These are phyloP conservation scores for Anthracocystis setariae DNA, from an alignment of 1,284 basidiomycete genomes.

Conservation along the genomic window DNA sequence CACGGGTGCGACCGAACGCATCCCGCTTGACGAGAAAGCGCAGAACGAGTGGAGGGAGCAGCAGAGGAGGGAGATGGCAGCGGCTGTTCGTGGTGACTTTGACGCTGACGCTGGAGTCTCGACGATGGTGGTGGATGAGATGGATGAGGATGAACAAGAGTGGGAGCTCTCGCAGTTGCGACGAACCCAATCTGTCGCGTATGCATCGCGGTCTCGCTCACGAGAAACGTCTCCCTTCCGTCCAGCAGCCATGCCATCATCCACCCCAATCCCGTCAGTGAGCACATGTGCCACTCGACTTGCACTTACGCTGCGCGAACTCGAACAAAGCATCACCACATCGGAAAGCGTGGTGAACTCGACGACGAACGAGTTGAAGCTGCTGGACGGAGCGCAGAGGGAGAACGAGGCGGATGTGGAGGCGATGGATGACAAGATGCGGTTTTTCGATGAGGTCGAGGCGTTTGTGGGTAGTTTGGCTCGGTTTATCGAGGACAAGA, in stretches of 20 bases:
- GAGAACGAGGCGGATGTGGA: conserved; percentile 51
- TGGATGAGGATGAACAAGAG: conserved; percentile 77
- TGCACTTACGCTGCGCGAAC: conserved; percentile 17
- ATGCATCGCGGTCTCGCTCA: conserved; percentile 5
- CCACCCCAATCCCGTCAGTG: conserved; percentile 51
- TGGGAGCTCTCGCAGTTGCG: conserved; percentile 60
- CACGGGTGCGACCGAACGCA: conserved; percentile 60
- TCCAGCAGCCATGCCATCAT: conserved; percentile 48
- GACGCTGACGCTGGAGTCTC: conserved; percentile 71
- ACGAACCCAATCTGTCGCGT: conserved; percentile 28
- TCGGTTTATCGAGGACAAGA: conserved; percentile 58
- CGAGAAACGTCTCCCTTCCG: conserved; percentile 49
- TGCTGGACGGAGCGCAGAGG: conserved; percentile 44
- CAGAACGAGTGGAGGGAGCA: conserved; percentile 33
- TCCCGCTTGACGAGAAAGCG: conserved; percentile 53
- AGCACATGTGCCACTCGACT: conserved; percentile 52
- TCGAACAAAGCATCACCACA: conserved; percentile 39
- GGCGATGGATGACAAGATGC: conserved; percentile 48
- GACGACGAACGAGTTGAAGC: conserved; percentile 26
- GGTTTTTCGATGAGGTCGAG: conserved; percentile 62
- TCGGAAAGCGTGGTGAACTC: conserved; percentile 31
- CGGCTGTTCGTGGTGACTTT: conserved; percentile 34
- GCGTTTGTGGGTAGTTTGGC: conserved; percentile 55
- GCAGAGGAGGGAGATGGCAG: conserved; percentile 46
- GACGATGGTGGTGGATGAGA: conserved; percentile 70